phyloP scores from a whole-genome alignment of 345 rosid species.

The Eucalyptus grandis region DNA sequence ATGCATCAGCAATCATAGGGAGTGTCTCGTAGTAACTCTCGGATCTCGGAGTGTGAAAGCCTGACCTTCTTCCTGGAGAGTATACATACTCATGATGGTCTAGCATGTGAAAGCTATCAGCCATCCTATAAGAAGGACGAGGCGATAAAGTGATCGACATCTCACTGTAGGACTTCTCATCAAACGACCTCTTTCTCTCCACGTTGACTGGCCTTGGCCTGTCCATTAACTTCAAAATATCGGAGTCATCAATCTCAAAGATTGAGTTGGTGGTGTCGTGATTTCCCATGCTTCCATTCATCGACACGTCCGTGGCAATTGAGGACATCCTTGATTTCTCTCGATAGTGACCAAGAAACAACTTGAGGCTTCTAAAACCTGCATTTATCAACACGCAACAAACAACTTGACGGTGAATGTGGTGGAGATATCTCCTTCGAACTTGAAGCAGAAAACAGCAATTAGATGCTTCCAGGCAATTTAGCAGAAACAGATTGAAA shows the following conservation, averaged over 20 bases:
- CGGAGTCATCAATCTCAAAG: slow-evolving; percentile 22
- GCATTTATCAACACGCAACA: not conserved
- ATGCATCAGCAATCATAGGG: slow-evolving; percentile 25
- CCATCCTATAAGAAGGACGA: not conserved
- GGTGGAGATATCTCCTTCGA: not conserved
- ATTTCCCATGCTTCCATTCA: slow-evolving; percentile 4
- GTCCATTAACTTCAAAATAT: slow-evolving; percentile 8
- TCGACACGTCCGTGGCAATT: not conserved
- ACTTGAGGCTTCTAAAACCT: not conserved
- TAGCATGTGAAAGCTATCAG: not conserved
- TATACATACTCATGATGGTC: slow-evolving; percentile 5
- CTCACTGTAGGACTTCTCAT: slow-evolving; percentile 15
- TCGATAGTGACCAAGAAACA: not conserved
- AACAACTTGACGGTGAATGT: not conserved
- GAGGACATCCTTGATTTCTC: slow-evolving; percentile 5
- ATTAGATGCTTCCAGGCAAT: not conserved
- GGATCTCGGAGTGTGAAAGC: slow-evolving; percentile 20
- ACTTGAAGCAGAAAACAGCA: not conserved
- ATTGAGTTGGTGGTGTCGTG: not conserved
- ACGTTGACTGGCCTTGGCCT: slow-evolving; percentile 17
- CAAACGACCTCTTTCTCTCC: slow-evolving; percentile 18
- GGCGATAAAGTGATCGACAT: slow-evolving; percentile 2
- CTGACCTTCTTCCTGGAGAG: slow-evolving; percentile 23
- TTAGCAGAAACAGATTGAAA: not conserved
- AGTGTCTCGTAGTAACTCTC: slow-evolving; percentile 7